Base-by-base conservation (phyloP, 2,329 filamentous ascomycete genomes). In the Trichoderma cornu-damae region DNA sequence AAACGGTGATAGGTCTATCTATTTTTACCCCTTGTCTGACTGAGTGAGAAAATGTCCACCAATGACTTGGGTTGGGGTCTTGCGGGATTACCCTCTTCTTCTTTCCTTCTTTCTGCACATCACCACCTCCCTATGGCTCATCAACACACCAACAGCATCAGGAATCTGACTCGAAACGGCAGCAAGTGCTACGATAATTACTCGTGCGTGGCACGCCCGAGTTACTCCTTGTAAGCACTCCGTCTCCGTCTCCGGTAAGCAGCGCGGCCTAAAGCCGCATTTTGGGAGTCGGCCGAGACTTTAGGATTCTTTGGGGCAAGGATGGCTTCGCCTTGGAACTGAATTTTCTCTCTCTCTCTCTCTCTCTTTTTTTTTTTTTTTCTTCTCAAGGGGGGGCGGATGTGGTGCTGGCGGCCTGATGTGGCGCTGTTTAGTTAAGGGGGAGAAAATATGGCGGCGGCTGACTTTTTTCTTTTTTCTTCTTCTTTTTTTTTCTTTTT, bases 351-450 rank as follows among this genome's bases (percentile, higher is more conserved):
- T n/a, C n/a, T n/a, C n/a, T n/a, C n/a, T n/a, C n/a, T n/a, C n/a
- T n/a, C n/a, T n/a, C n/a, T n/a, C n/a, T n/a, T n/a, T 44, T 37
- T 12, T 16, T 37, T 32, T 42, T 42, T 42, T 6, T 6, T 6
- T 8, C 3, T 6, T 9, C 32, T 52, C 9, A 11, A 20, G 20
- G 28, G 49, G 8, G 24, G 49, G 35, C 14, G 49, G 14, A 42
- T 32, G 18, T 16, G 42, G 49, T 26, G 49, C 32, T 52, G 49
- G 49, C 49, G 43, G 49, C 38, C 49, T 12, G 49, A 24, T 52
- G 49, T 52, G 49, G 49, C 49, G 49, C 34, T 14, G 16, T 18
- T 34, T 16, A n/a, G 20, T 11, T 18, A 26, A 30, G 14, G 16
- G n/a, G 24, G n/a, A 26, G 14, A 32, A 35, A 40, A 30, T n/a